Percentiles rank a stretch among this genome's conserved stretches.
phyloP scores from a whole-genome alignment of 768 basidiomycete species.

The Daedaleopsis nitida region DNA sequence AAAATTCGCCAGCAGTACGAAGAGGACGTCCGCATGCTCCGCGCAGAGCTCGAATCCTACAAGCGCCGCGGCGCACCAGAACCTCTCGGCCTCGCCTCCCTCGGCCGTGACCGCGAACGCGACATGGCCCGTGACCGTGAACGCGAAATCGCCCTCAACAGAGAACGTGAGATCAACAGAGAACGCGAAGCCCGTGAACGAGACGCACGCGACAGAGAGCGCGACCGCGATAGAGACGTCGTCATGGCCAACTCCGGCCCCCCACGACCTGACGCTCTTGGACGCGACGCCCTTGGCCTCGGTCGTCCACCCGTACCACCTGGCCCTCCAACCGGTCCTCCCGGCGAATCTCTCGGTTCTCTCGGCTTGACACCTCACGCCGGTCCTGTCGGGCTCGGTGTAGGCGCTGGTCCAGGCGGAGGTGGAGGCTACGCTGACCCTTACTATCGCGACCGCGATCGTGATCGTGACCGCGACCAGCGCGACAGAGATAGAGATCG shows the following conservation, averaged over 20 bases:
- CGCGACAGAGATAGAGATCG: constrained; percentile 34
- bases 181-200: constrained; percentile 25
- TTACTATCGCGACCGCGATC: constrained; percentile 32
- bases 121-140: constrained; percentile 25
- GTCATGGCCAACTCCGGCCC: constrained; percentile 24
- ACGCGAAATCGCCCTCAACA: constrained; percentile 33
- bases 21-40: constrained; percentile 73
- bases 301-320: constrained; percentile 18
- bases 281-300: constrained; percentile 23
- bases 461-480: constrained; percentile 34
- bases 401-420: constrained; percentile 30
- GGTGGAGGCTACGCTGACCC: constrained; percentile 36
- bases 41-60: constrained; percentile 63
- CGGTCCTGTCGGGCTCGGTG: constrained; percentile 30
- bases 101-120: constrained; percentile 32
- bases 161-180: constrained; percentile 32
- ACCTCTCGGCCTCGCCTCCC: constrained; percentile 29
- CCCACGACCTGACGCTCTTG: constrained; percentile 22
- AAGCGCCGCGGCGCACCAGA: constrained; percentile 41
- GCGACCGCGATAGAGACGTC: constrained; percentile 33
- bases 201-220: constrained; percentile 37
- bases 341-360: constrained; percentile 18
- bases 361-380: constrained; percentile 25
- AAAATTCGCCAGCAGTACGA: constrained; percentile 89
- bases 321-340: constrained; percentile 19